Base-by-base conservation (phyloP, 2,329 filamentous ascomycete genomes). In the Phyllosticta capitalensis region DNA sequence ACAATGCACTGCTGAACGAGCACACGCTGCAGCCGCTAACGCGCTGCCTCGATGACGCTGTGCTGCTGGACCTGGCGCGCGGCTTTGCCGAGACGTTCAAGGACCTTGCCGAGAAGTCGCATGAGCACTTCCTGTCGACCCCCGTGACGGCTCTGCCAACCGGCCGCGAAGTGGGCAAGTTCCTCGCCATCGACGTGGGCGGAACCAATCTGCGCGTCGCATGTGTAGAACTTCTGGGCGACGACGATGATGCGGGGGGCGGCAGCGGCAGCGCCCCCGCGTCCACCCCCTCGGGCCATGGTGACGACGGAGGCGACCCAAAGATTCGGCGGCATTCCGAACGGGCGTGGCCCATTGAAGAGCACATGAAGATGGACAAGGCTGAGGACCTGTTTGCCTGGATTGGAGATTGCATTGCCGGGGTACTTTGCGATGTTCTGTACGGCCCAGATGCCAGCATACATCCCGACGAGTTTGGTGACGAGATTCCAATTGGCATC, bases 351-450 rank as follows among this genome's bases (percentile, higher is more conserved):
- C 83, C 87, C 7, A 92, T 92, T 65, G 81, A 81, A 54, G 83
- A 90, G 50, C 82, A 86, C 58, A 73, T 91, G 63, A 90, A 90
- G 68, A 83, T 82, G 70, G 84, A 90, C 65, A 86, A 91, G 63
- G 83, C 87, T 1, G 84, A 90, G 60, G 84, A 85, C 60, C 76
- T 92, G 1, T 94, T 94, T 70, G 74, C 80, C n/a, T 94, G 89
- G 89, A 89, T 94, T 64, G 89, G 89, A 24, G 78, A 82, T 65
- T 88, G 86, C 67, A 89, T 94, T 65, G 87, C 87, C 14, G 79
- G 87, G 62, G 87, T 92, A 3, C 84, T 92, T 17, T 76, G 75
- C 30, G 80, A 85, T 62, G 84, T 81, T 7, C 77, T 79, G 62
- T 66, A 75, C 4, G 66, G 68, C 14, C 74, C 79, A 61, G 66